These are phyloP conservation scores for Stagonosporopsis chrysanthemi DNA, from an alignment of 2,329 filamentous ascomycete genomes.

Conservation along the genomic window DNA sequence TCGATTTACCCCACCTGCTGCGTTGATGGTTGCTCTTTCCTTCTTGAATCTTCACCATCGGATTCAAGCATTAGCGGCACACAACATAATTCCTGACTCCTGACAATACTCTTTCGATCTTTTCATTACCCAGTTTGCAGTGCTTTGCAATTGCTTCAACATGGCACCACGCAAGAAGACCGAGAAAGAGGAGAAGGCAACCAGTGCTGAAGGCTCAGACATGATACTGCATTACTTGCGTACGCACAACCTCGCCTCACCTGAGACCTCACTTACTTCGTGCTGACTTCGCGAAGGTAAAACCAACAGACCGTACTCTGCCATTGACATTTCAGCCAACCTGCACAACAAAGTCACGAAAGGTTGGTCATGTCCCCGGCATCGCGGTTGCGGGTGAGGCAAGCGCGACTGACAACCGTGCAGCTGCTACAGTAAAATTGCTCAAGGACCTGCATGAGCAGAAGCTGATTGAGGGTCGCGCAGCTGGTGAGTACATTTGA, in stretches of 20 bases:
- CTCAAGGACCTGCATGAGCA: slow-evolving; percentile 69
- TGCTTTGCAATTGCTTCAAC: not conserved
- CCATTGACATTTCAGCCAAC: slow-evolving; percentile 67
- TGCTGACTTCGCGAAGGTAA: slow-evolving; percentile 46
- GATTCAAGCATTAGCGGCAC: not conserved
- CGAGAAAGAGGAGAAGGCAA: slow-evolving; percentile 40
- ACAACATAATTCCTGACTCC: not conserved
- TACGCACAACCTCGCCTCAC: slow-evolving; percentile 42
- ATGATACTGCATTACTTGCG: slow-evolving; percentile 61
- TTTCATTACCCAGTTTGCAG: not conserved
- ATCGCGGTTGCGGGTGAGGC: not conserved
- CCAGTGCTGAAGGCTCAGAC: slow-evolving; percentile 48
- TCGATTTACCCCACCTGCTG: slow-evolving; percentile 16
- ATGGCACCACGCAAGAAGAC: slow-evolving; percentile 52
- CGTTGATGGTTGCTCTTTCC: slow-evolving; percentile 17
- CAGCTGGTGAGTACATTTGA: slow-evolving; percentile 53
- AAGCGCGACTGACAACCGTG: slow-evolving; percentile 22
- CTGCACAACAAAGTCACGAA: slow-evolving; percentile 68
- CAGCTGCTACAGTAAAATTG: slow-evolving; percentile 65
- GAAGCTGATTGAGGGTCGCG: slow-evolving; percentile 65
- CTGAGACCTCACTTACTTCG: not conserved
- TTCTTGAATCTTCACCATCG: slow-evolving; percentile 1
- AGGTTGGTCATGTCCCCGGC: slow-evolving; percentile 39
- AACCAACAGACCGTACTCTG: slow-evolving; percentile 64
- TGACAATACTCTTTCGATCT: not conserved